These are phyloP conservation scores for Naganishia cerealis DNA, from an alignment of 1,284 basidiomycete species.

Conservation along the genomic window DNA sequence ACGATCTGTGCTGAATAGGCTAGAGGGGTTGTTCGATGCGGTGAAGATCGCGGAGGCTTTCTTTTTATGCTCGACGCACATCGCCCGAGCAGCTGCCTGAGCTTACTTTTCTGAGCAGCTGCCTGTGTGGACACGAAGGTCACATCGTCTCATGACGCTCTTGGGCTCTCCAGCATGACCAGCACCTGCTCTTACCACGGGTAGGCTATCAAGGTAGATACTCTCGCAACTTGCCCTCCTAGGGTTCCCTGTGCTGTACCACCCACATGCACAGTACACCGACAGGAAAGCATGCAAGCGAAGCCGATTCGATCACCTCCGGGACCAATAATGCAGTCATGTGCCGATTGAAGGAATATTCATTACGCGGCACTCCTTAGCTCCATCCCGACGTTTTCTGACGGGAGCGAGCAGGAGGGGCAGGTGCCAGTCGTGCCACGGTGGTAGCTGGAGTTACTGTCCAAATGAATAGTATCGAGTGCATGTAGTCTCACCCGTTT, in stretches of 20 bases:
- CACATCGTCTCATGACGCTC: no score
- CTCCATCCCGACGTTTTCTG: not conserved
- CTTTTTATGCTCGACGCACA: not conserved
- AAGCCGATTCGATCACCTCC: not conserved
- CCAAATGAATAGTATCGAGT: no score
- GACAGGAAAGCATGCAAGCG: not conserved
- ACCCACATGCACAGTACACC: not conserved
- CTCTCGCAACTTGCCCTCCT: no score
- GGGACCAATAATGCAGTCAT: not conserved
- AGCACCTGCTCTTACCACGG: no score
- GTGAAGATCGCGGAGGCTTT: constrained; percentile 7
- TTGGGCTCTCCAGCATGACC: no score
- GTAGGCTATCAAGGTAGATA: no score
- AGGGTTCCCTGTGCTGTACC: not conserved
- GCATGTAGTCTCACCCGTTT: no score
- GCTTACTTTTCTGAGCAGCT: not conserved
- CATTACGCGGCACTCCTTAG: constrained; percentile 1
- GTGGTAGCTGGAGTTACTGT: no score
- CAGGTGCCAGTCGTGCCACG: not conserved
- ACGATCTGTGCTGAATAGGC: not conserved
- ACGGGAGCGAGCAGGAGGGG: not conserved
- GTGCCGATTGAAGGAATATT: constrained; percentile 5
- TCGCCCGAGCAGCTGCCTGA: not conserved
- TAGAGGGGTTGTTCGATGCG: no score
- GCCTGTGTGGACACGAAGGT: not conserved